phyloP scores from a whole-genome alignment of 2,329 filamentous ascomycete species.

The Microdochium paspali region DNA sequence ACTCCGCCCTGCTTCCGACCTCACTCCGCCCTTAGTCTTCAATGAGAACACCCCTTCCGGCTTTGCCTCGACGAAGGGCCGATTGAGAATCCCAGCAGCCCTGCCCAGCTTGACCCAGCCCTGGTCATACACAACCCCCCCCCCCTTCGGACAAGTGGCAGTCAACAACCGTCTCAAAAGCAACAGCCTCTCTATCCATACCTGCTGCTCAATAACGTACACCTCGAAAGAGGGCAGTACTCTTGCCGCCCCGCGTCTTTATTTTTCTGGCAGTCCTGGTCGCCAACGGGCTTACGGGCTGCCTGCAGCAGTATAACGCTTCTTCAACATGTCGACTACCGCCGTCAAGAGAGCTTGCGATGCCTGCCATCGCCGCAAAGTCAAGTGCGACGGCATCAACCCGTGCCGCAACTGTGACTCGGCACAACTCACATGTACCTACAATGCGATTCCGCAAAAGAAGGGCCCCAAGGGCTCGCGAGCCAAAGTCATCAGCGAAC shows the following conservation, averaged over 20 bases:
- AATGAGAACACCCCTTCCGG: not conserved
- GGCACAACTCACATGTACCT: constrained; percentile 60
- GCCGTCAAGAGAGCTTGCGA: constrained; percentile 47
- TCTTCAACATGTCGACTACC: not conserved
- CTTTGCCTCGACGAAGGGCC: not conserved
- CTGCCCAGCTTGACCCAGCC: not conserved
- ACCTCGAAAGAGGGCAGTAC: not conserved
- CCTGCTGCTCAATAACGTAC: not conserved
- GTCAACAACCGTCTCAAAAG: not conserved
- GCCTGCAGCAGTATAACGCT: not conserved
- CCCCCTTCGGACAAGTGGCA: not conserved
- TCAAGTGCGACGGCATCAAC: constrained; percentile 63
- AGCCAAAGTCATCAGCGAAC: constrained; percentile 66
- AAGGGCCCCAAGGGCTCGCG: constrained; percentile 67
- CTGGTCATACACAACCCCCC: not conserved
- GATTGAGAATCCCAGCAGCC: not conserved
- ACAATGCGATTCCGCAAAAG: constrained; percentile 67
- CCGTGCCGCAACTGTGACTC: constrained; percentile 64
- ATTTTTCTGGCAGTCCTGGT: not conserved
- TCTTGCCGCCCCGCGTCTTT: not conserved
- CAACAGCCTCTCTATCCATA: not conserved
- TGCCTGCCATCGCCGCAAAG: constrained; percentile 65
- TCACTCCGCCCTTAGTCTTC: not conserved
- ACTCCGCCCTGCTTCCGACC: not conserved
- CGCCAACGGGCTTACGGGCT: not conserved